Base-by-base conservation (phyloP, 2,329 filamentous ascomycete genomes). In the Tolypocladium ophioglossoides region DNA sequence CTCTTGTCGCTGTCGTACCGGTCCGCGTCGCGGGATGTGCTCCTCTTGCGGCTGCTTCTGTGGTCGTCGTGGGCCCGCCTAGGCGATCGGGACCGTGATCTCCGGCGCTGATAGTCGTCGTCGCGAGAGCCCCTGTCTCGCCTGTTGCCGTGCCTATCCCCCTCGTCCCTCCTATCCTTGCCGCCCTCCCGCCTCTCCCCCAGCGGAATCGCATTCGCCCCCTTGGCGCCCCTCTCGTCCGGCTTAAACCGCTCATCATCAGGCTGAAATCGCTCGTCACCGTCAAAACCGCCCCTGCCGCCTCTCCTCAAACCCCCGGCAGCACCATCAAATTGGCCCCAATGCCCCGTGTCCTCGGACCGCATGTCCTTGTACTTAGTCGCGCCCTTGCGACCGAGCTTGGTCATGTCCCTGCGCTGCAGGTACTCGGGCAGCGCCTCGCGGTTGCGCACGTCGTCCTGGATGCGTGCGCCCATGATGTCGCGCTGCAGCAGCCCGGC, bases 391-490 rank as follows among this genome's bases (percentile, higher is more conserved):
- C 87, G 89, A 24, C 94, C 94, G 30, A 99, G 72, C 73, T 91
- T 92, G 16, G 91, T 92, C 86, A 94, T 90, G 70, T 97, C 94
- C 54, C 94, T 78, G 63, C 95, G 84, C 73, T 96, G 91, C 76
- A 99, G 84, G 60, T 91, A 95, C 73, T 95, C 86, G 3, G 94
- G 94, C 62, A 99, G 72, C 1, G 90, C 75, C 63, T 94, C 88
- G 48, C 89, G 85, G 64, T 95, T 89, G 50, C 79, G 78, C 56
- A 92, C 83, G 57, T 96, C 90, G 67, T 97, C 92, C 51, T 80
- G 84, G 62, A 94, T 95, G 51, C 82, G 77, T 2, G 86, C 82
- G 16, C 91, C 91, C 83, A 95, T 95, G 59, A 96, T 78, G 66
- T 96, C 89, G 49, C 94, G 79, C 65, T 85, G 80, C 58, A 88